Base-by-base conservation (phyloP, 208 protist genomes). In the Strigomonas culicis region DNA sequence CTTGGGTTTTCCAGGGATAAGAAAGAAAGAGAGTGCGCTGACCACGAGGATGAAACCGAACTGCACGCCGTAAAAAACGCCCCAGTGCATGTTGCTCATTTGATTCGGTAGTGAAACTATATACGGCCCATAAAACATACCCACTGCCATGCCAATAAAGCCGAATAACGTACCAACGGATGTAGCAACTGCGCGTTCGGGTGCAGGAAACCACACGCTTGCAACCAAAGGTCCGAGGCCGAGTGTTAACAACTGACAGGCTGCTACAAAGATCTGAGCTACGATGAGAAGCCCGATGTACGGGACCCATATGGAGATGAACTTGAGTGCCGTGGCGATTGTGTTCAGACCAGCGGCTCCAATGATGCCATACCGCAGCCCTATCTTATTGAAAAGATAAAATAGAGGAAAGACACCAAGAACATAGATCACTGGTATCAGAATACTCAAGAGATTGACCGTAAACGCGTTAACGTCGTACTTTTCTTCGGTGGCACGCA, bases 51-150 rank as follows among this genome's bases (percentile, higher is more conserved):
- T 68, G 21, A 80, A 68, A 8, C 47, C 72, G 22, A 72, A 69
- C 57, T 82, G 76, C 31, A 66, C 75, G 21, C 69, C 75, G 44
- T 74, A 70, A 30, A 77, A 50, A 13, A 39, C 68, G 0, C 4
- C 73, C 76, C 80, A 82, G 32, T 69, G 28, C 25, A 50, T 51
- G 1, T 17, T 19, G 0, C 44, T 64, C 56, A 50, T 57, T 4
- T 72, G 13, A 28, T 77, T 36, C 1, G 80, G 75, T 13, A 79
- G 28, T n/a, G 57, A 68, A 10, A 88, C 67, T 19, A 88, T 60
- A 46, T 74, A 50, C 3, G 81, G 81, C 7, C 72, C 66, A 63
- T 82, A 82, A 72, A 88, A 82, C 75, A 88, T 83, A 43, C 78
- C 77, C 0, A 81, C 66, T 0, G 81, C 81, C 77, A 84, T 84